These are phyloP conservation scores for Aegilops umbellulata DNA, from an alignment of 176 grass and related monocot species.

Conservation along the genomic window DNA sequence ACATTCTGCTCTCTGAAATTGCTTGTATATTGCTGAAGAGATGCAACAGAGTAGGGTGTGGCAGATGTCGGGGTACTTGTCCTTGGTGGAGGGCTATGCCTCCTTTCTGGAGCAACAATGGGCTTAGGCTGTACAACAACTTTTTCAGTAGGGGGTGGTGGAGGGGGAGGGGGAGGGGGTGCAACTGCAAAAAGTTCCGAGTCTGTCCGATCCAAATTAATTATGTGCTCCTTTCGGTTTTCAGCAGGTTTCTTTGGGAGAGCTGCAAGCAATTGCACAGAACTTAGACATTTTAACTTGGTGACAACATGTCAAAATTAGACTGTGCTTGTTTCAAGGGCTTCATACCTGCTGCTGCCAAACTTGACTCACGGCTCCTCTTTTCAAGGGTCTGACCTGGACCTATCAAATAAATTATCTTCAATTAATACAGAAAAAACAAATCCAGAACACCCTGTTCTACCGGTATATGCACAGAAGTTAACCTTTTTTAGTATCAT, in stretches of 20 bases:
- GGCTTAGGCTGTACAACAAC: slow-evolving; percentile 51
- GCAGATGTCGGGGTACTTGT: slow-evolving; percentile 42
- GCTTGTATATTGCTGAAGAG: slow-evolving; percentile 87
- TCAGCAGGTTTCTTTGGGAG: slow-evolving; percentile 43
- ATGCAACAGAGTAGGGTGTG: slow-evolving; percentile 75
- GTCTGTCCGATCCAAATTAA: slow-evolving; percentile 59
- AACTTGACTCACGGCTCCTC: slow-evolving; percentile 30
- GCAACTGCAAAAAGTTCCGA: slow-evolving; percentile 38
- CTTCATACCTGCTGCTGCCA: slow-evolving; percentile 49
- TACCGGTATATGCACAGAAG: background rate
- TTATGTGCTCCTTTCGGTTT: slow-evolving; percentile 60
- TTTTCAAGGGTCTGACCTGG: slow-evolving; percentile 32
- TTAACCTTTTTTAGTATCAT: slow-evolving; percentile 58
- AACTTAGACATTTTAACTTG: slow-evolving; percentile 9
- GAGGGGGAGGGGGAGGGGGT: slow-evolving; percentile 10
- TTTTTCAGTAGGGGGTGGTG: slow-evolving; percentile 35
- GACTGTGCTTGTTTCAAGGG: background rate
- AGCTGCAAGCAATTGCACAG: slow-evolving; percentile 36
- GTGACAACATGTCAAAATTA: slow-evolving; percentile 18
- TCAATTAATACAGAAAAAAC: slow-evolving; percentile 1
- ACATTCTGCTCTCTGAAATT: slow-evolving; percentile 83
- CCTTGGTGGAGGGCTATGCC: slow-evolving; percentile 30
- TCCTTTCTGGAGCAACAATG: slow-evolving; percentile 44
- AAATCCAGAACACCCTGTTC: background rate
- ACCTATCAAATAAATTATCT: slow-evolving; percentile 33